Conservation (phyloP, 2,329 filamentous ascomycete species). For the Penicillium sp. region DNA sequence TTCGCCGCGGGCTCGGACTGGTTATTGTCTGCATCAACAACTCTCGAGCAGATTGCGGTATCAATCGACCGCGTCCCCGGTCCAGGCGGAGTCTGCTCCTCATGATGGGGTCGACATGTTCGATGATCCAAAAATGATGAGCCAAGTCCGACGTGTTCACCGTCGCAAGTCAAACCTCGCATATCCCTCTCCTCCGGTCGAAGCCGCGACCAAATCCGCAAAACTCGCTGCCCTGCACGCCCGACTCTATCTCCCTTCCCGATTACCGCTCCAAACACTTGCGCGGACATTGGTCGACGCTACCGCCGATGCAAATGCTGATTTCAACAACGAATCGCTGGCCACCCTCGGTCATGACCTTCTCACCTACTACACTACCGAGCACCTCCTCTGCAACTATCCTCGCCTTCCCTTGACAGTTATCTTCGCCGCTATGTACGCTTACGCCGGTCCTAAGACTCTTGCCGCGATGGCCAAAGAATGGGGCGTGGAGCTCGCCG, state of each 20-base stretch:
- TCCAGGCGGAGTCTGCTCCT: constrained; percentile 19
- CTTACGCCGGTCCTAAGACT: constrained; percentile 74
- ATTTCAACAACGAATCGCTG: constrained; percentile 87
- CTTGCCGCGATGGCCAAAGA: constrained; percentile 71
- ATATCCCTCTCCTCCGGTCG: constrained; percentile 70
- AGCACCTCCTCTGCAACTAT: constrained; percentile 84
- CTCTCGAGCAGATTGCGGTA: constrained; percentile 34
- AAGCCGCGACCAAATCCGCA: constrained; percentile 67
- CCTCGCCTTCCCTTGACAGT: constrained; percentile 88
- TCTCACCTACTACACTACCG: constrained; percentile 82
- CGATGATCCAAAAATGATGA: constrained; percentile 24
- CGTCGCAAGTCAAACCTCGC: constrained; percentile 38
- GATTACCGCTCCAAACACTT: constrained; percentile 80
- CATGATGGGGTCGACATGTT: constrained; percentile 29
- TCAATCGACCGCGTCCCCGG: constrained; percentile 41
- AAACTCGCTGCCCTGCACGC: constrained; percentile 93
- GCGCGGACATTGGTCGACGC: constrained; percentile 81
- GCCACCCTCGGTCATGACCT: constrained; percentile 78
- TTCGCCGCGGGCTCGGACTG: constrained; percentile 47
- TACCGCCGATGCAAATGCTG: constrained; percentile 74
- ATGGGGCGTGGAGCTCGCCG: constrained; percentile 91
- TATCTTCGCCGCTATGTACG: constrained; percentile 79
- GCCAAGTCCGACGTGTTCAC: constrained; percentile 23
- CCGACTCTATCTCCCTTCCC: constrained; percentile 75
- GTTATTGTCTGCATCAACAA: constrained; percentile 38